A percentile compares a stretch with the other conserved stretches of the same genome.
phyloP scores from a whole-genome alignment of 441 rosid genomes.

The Adansonia rubrostipa region DNA sequence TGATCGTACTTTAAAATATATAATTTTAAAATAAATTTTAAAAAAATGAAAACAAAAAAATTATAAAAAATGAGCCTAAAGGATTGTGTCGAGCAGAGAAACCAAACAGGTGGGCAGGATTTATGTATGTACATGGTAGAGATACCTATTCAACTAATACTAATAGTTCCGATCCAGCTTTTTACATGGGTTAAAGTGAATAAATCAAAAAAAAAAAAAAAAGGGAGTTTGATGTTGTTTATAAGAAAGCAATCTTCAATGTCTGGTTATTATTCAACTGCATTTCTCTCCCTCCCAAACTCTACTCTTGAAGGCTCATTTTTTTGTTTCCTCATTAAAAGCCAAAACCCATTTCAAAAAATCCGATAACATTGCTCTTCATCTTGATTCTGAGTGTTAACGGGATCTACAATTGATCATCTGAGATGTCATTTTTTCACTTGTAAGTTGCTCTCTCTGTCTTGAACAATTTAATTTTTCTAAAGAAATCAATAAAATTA shows the following conservation, averaged over 20 bases:
- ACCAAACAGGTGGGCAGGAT: too few species aligned
- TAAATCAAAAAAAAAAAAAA: too few species aligned
- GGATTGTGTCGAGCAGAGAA: too few species aligned
- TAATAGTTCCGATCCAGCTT: too few species aligned
- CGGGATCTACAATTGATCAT: not conserved
- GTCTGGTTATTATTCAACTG: slow-evolving; percentile 19
- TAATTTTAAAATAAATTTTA: too few species aligned
- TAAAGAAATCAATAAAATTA: not conserved
- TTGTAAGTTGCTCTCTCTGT: slow-evolving; percentile 28
- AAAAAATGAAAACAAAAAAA: too few species aligned
- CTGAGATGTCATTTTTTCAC: slow-evolving; percentile 30
- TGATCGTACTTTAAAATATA: too few species aligned
- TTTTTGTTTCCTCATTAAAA: not conserved
- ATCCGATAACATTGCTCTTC: not conserved
- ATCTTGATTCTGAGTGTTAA: not conserved
- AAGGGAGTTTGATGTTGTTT: too few species aligned
- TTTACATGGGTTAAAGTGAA: too few species aligned
- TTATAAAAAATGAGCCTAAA: too few species aligned
- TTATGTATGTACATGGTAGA: too few species aligned
- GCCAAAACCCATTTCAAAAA: not conserved
- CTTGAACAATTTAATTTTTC: not conserved
- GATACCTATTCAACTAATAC: too few species aligned
- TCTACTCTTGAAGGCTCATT: not conserved
- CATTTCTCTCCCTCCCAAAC: not conserved
- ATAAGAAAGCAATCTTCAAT: slow-evolving; percentile 10